Conservation (phyloP, 768 basidiomycete genomes). For the Termitomyces sp. region DNA sequence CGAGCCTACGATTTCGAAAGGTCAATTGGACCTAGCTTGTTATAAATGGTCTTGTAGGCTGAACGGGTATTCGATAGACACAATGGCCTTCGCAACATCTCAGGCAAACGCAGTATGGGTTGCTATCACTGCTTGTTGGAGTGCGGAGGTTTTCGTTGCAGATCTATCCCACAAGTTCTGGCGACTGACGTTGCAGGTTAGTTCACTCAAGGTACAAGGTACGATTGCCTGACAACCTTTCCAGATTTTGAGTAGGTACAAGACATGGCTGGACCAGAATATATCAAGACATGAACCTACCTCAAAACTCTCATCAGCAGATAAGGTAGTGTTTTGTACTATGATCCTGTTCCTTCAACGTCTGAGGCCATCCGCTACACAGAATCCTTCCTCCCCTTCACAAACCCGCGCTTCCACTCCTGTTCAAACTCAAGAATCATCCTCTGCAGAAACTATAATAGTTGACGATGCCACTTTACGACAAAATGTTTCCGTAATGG, state of each 20-base stretch:
- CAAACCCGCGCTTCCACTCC: conserved; percentile 51
- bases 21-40: conserved; percentile 21
- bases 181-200: conserved; percentile 85
- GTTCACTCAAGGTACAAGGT: conserved; percentile 8
- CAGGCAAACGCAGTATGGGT: conserved; percentile 69
- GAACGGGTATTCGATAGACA: conserved; percentile 16
- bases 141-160: conserved; percentile 76
- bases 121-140: conserved; percentile 82
- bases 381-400: conserved; percentile 14
- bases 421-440: conserved; percentile 37
- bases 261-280: conserved; percentile 65
- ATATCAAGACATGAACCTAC: conserved; percentile 38
- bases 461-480: conserved; percentile 62
- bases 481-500: conserved; percentile 60
- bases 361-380: not conserved
- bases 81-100: conserved; percentile 42
- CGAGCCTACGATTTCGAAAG: conserved; percentile 33
- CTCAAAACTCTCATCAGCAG: conserved; percentile 27
- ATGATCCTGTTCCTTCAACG: not conserved
- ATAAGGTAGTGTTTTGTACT: conserved; percentile 18
- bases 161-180: conserved; percentile 85
- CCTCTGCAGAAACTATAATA: conserved; percentile 48
- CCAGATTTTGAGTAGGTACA: conserved; percentile 79
- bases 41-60: conserved; percentile 1
- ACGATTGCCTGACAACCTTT: not conserved